A percentile compares a stretch with the other conserved stretches of the same genome.
These are phyloP conservation scores for Penicillium olsonii DNA, from an alignment of 2,329 filamentous ascomycete genomes.

Conservation along the genomic window DNA sequence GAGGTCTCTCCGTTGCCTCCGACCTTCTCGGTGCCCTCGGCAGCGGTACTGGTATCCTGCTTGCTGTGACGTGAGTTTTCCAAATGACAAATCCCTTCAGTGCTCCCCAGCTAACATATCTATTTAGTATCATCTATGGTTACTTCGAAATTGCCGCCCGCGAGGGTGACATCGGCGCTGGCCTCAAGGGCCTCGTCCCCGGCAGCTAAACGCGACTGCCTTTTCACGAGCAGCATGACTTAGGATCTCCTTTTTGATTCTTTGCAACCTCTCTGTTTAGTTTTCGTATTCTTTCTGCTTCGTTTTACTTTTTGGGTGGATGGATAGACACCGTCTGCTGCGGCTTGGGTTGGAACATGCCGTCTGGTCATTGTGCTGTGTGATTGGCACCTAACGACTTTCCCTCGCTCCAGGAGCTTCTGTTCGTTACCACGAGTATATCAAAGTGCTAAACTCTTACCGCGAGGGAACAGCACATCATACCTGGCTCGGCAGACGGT, in stretches of 20 bases:
- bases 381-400: slow-evolving; percentile 2
- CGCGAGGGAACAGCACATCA: slow-evolving; percentile 12
- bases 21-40: slow-evolving; percentile 95
- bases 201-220: slow-evolving; percentile 40
- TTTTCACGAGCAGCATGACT: slow-evolving; percentile 37
- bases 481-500: slow-evolving; percentile 4
- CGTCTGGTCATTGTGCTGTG: slow-evolving; percentile 3
- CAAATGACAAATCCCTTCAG: neutral
- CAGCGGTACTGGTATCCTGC: slow-evolving; percentile 94
- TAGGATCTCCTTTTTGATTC: slow-evolving; percentile 23
- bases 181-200: slow-evolving; percentile 67
- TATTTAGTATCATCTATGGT: slow-evolving; percentile 87
- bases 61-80: slow-evolving; percentile 89
- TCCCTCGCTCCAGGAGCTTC: neutral
- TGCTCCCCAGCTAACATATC: slow-evolving; percentile 31
- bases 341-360: slow-evolving; percentile 4
- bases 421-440: neutral
- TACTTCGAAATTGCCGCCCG: slow-evolving; percentile 99
- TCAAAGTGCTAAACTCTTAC: neutral
- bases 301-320: slow-evolving; percentile 27
- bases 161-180: slow-evolving; percentile 84
- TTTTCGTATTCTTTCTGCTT: slow-evolving; percentile 30
- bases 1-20: slow-evolving; percentile 90
- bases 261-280: slow-evolving; percentile 21
- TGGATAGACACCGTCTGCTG: slow-evolving; percentile 24